Percentiles rank a stretch among this genome's conserved stretches.
phyloP scores from a whole-genome alignment of 2,329 filamentous ascomycete species.

The Alternaria ethzedia region DNA sequence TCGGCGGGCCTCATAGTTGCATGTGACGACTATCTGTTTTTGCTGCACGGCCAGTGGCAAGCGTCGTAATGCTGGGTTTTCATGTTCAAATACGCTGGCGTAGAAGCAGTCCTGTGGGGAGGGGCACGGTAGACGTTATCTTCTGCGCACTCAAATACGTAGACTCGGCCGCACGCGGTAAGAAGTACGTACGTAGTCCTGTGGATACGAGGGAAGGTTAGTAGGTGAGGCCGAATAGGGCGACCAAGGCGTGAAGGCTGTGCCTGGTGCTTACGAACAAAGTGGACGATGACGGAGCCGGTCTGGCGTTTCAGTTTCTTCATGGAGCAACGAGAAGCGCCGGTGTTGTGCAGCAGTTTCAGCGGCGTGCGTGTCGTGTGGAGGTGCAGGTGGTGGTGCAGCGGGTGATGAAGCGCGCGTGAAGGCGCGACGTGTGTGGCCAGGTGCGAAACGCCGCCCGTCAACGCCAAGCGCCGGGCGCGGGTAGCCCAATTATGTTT shows the following conservation, averaged over 20 bases:
- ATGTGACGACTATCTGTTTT: constrained; percentile 75
- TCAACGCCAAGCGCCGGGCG: neutral
- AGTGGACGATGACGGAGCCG: constrained; percentile 75
- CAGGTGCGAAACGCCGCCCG: neutral
- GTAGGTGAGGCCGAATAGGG: constrained; percentile 15
- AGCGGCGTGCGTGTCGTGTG: neutral
- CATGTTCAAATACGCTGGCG: constrained; percentile 85
- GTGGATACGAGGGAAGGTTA: constrained; percentile 30
- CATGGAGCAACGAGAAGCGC: constrained; percentile 4
- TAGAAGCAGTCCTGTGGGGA: constrained; percentile 82
- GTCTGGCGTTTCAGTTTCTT: constrained; percentile 36
- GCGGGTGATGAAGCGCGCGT: constrained; percentile 7
- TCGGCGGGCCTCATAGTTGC: constrained; percentile 85
- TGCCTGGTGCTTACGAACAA: constrained; percentile 60
- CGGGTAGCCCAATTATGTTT: neutral
- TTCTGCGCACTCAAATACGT: constrained; percentile 1
- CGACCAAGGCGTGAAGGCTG: constrained; percentile 23
- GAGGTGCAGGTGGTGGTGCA: neutral
- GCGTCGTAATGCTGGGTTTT: constrained; percentile 73
- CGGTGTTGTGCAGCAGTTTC: constrained; percentile 2
- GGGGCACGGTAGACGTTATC: neutral
- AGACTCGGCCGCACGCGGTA: constrained; percentile 11
- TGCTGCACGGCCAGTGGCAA: constrained; percentile 85
- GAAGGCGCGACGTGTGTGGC: constrained; percentile 4
- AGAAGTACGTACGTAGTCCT: constrained; percentile 44